Evolutionary conservation across 2,329 filamentous ascomycete genomes (phyloP), one percentile per base, ranked within the genome.

Genomic region (Cladosporium sp.): DNA sequence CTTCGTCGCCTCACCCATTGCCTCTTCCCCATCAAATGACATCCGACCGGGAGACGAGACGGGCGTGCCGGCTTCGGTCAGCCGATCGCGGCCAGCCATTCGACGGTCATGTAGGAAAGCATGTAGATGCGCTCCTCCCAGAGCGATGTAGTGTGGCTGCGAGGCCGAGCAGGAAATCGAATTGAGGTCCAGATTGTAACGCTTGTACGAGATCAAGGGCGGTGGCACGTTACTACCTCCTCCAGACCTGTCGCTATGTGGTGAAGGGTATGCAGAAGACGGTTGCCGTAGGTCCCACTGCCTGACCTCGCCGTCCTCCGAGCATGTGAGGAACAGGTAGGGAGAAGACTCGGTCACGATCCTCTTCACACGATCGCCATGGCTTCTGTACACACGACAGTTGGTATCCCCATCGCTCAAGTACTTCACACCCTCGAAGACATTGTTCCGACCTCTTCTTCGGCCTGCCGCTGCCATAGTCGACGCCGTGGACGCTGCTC

Each of bases 261-360:
- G 77, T 19, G 77, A 66, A 40, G 84, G 84, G 64, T 88, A 87
- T n/a, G 82, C 76, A n/a, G 79, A 83, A 1, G 84, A 84, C 1
- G 86, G 86, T 65, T 85, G 82, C 20, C 86, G 78, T 43, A 87
- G 70, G 70, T 88, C 86, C 82, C 85, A 88, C 65, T 88, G 86
- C 49, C 86, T 78, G 30, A 88, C 85, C 63, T 88, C 86, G 25
- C 86, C 86, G 70, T 88, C 86, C 67, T 88, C 86, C 0, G 84
- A 87, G 69, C 86, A 88, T 0, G 84, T 88, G 57, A 88, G 71
- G 66, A 88, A 88, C n/a, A 87, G 77, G 69, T 85, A 78, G 0
- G 86, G 86, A 3, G 84, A 88, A 5, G 83, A 84, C 66, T 88
- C 86, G 0, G 86, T 88, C 36, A 88, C 84, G 50, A 88, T 87